Base-by-base conservation (phyloP, 2,329 filamentous ascomycete species). In the Fusarium nematophilum region DNA sequence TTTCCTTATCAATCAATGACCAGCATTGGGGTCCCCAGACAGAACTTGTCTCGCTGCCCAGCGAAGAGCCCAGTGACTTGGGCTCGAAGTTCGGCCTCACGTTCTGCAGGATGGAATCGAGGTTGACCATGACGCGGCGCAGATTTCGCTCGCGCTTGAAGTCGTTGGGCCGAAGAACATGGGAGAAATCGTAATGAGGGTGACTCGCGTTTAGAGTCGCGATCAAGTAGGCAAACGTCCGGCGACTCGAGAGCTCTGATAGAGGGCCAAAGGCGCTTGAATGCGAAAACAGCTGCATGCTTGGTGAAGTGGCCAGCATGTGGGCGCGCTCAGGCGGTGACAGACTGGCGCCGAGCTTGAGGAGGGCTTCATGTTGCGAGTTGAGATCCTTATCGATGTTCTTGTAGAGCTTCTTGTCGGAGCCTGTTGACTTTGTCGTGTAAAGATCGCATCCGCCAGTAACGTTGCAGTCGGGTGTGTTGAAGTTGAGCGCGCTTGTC, bases 321-420 rank as follows among this genome's bases (percentile, higher is more conserved):
- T 90, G 84, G 62, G 87, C 84, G 53, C 88, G 88, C 65, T 93
- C 88, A 2, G 93, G 92, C 23, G 93, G 92, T 17, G 94, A 96
- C 15, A 98, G 83, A 40, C 91, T 93, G 14, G 92, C 91, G 25
- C 94, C 93, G 23, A 97, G 86, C 62, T 92, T 90, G 43, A 97
- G 82, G 2, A 96, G 86, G 7, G 93, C 91, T 67, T 93, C 91
- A 82, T 98, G 93, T 75, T 97, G 92, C 30, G 91, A 90, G 75
- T 96, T 93, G 55, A 99, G 86, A 25, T 91, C 93, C 71, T 91
- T 88, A 73, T 97, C 93, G 72, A 99, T 98, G 73, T 90, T 91
- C 78, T 93, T 96, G 82, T 97, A 97, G 8, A 99, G 83, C 74
- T 98, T 98, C 85, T 97, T 97, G 75, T 99, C 95, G 62, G 90